A percentile compares a stretch with the other conserved stretches of the same genome.
Evolutionary conservation across 371 early-diverging fungal genomes (phyloP).

Genomic region (Mortierella sp.): DNA sequence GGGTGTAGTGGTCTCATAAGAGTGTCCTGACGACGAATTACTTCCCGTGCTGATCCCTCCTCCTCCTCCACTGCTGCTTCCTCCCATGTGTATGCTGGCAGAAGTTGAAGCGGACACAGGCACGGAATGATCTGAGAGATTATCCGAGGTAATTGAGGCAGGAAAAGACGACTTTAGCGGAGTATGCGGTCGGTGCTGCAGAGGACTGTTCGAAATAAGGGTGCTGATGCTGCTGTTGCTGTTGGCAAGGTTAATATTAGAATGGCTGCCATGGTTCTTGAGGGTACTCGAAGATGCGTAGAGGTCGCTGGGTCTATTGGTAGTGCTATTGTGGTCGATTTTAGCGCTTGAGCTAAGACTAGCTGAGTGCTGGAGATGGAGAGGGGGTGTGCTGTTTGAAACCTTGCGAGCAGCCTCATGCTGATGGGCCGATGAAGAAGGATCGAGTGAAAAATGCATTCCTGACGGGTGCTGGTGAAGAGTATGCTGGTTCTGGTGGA

Average conservation of each 20-base stretch:
- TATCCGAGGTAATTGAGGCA: constrained; percentile 29
- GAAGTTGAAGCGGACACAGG: constrained; percentile 18
- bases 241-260: constrained; percentile 17
- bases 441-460: constrained; percentile 1
- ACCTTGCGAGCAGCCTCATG: constrained; percentile 8
- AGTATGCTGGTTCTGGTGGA: neutral
- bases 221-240: constrained; percentile 28
- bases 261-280: constrained; percentile 7
- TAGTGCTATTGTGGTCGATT: constrained; percentile 11
- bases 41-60: constrained; percentile 10
- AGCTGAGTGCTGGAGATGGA: constrained; percentile 14
- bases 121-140: constrained; percentile 26
- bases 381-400: constrained; percentile 8
- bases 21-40: constrained; percentile 9
- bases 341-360: constrained; percentile 11
- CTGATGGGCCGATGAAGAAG: constrained; percentile 13
- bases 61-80: neutral
- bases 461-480: constrained; percentile 6
- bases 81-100: constrained; percentile 20
- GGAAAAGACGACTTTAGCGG: constrained; percentile 49
- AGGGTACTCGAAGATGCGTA: constrained; percentile 5
- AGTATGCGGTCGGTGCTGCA: constrained; percentile 48
- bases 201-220: constrained; percentile 19
- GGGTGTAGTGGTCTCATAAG: constrained; percentile 24
- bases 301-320: constrained; percentile 11